phyloP scores from a whole-genome alignment of 768 basidiomycete species.

The Gelatoporia subvermispora region DNA sequence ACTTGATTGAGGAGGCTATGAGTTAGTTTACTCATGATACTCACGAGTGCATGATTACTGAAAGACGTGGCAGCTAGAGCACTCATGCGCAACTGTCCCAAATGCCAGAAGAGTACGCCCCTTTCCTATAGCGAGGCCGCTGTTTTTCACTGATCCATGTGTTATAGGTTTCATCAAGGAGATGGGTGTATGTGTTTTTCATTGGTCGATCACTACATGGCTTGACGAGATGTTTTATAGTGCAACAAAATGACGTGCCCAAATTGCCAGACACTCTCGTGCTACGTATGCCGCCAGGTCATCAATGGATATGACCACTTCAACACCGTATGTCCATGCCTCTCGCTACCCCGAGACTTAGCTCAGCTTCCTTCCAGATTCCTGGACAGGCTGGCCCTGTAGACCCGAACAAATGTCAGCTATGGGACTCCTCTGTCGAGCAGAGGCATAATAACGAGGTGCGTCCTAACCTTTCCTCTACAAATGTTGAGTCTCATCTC shows the following conservation, averaged over 20 bases:
- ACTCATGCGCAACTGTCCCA: slow-evolving; percentile 84
- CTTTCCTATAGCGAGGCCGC: slow-evolving; percentile 1
- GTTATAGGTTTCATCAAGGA: slow-evolving; percentile 84
- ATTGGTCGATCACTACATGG: too few species aligned
- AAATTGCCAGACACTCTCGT: slow-evolving; percentile 67
- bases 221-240: slow-evolving; percentile 38
- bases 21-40: slow-evolving; percentile 39
- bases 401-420: slow-evolving; percentile 46
- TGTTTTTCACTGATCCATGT: too few species aligned
- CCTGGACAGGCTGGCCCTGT: slow-evolving; percentile 13
- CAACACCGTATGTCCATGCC: slow-evolving; percentile 36
- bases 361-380: slow-evolving; percentile 14
- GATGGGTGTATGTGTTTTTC: slow-evolving; percentile 48
- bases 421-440: slow-evolving; percentile 64
- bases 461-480: slow-evolving; percentile 7
- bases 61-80: slow-evolving; percentile 51
- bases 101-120: slow-evolving; percentile 67
- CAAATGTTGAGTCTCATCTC: background rate
- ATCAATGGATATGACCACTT: slow-evolving; percentile 81
- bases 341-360: slow-evolving; percentile 5
- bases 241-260: slow-evolving; percentile 93
- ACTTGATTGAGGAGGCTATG: slow-evolving; percentile 91
- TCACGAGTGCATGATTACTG: slow-evolving; percentile 2
- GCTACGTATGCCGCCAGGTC: slow-evolving; percentile 76
- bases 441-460: slow-evolving; percentile 66